Evolutionary conservation across 208 protist genomes (phyloP).

Genomic region (Trypanosoma lewisi): DNA sequence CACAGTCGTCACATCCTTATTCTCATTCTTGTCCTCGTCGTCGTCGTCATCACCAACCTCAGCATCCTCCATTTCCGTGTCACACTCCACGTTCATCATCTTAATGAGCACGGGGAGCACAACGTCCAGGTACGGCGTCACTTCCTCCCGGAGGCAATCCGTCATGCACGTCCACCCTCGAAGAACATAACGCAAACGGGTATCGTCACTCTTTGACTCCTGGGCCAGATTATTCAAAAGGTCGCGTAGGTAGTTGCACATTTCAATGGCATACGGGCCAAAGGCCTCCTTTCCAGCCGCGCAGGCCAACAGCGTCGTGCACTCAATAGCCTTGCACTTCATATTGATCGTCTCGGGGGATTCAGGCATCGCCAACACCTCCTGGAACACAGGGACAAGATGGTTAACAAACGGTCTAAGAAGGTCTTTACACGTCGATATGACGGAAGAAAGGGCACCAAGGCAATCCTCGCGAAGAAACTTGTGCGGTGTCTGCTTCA

Average conservation of each 20-base stretch:
- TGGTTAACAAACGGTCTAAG: slow-evolving; percentile 57
- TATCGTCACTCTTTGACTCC: slow-evolving; percentile 63
- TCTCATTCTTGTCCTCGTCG: slow-evolving; percentile 34
- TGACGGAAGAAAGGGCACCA: slow-evolving; percentile 70
- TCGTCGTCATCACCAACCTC: slow-evolving; percentile 59
- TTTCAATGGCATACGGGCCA: slow-evolving; percentile 51
- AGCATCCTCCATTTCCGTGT: slow-evolving; percentile 57
- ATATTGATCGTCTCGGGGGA: slow-evolving; percentile 51
- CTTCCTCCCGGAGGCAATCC: slow-evolving; percentile 74
- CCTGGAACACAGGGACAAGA: slow-evolving; percentile 75
- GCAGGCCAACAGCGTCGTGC: slow-evolving; percentile 78
- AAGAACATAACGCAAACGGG: slow-evolving; percentile 68
- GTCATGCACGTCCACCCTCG: slow-evolving; percentile 90
- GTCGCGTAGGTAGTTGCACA: slow-evolving; percentile 73
- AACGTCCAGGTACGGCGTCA: slow-evolving; percentile 66
- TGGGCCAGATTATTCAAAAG: slow-evolving; percentile 27
- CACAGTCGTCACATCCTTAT: slow-evolving; percentile 39
- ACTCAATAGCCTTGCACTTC: slow-evolving; percentile 87
- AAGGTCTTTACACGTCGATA: slow-evolving; percentile 48
- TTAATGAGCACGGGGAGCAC: slow-evolving; percentile 75
- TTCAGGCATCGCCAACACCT: slow-evolving; percentile 67
- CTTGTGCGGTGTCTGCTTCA: slow-evolving; percentile 41
- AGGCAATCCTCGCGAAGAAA: slow-evolving; percentile 71
- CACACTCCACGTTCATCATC: slow-evolving; percentile 76
- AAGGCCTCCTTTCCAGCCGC: slow-evolving; percentile 77